Percentiles rank a stretch among this genome's conserved stretches.
These are phyloP conservation scores for Teratosphaeria pseudoeucalypti DNA, from an alignment of 2,329 filamentous ascomycete genomes.

Conservation along the genomic window DNA sequence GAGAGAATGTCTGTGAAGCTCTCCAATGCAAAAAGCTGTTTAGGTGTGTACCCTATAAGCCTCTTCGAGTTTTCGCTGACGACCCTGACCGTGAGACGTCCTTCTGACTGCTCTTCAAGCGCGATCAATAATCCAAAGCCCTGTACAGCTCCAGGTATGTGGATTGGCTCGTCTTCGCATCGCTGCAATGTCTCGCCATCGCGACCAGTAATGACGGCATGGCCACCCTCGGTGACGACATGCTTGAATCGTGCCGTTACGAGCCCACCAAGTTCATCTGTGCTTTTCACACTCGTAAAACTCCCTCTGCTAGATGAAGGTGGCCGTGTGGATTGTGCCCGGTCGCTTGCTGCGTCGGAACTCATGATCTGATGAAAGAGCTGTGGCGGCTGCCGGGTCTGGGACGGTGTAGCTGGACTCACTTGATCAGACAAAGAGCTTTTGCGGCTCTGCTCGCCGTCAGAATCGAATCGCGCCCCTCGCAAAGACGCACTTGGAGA, in stretches of 20 bases:
- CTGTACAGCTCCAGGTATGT: slow-evolving; percentile 73
- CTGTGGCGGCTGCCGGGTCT: slow-evolving; percentile 2
- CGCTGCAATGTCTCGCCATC: slow-evolving; percentile 61
- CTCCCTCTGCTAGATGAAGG: slow-evolving; percentile 17
- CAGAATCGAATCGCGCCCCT: background rate
- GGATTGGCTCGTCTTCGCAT: slow-evolving; percentile 87
- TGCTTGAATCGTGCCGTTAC: slow-evolving; percentile 71
- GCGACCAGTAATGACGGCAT: slow-evolving; percentile 72
- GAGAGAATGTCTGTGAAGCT: slow-evolving; percentile 77
- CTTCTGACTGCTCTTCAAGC: slow-evolving; percentile 58
- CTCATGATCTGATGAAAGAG: slow-evolving; percentile 5
- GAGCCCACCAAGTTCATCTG: slow-evolving; percentile 38
- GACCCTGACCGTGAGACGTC: slow-evolving; percentile 58
- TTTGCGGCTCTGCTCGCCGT: background rate
- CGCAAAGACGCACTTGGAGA: background rate
- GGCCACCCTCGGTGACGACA: slow-evolving; percentile 62
- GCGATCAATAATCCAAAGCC: slow-evolving; percentile 69
- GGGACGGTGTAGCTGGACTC: background rate
- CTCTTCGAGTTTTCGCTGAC: slow-evolving; percentile 71
- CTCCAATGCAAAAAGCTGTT: slow-evolving; percentile 60
- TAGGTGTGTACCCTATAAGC: slow-evolving; percentile 67
- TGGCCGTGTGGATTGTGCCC: slow-evolving; percentile 16
- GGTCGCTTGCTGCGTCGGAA: slow-evolving; percentile 13
- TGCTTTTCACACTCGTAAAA: slow-evolving; percentile 24
- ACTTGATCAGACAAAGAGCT: background rate